phyloP scores from a whole-genome alignment of 345 rosid species.

The Arabidopsis arenosa region DNA sequence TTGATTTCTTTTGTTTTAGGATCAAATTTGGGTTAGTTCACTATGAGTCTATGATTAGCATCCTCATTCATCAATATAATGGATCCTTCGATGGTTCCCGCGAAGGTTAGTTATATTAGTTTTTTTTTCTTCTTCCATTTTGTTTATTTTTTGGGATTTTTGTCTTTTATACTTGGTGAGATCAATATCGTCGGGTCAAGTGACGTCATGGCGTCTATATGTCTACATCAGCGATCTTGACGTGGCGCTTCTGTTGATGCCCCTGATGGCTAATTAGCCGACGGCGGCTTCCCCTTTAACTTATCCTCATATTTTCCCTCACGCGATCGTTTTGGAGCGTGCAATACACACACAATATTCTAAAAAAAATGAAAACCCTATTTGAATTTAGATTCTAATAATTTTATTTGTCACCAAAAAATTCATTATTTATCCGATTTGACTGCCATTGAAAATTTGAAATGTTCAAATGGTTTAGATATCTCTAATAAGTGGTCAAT shows the following conservation, averaged over 20 bases:
- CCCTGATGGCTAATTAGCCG: constrained; percentile 30
- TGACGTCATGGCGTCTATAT: constrained; percentile 45
- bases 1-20: neutral
- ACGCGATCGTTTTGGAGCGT: constrained; percentile 32
- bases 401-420: no score
- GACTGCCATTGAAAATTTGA: no score
- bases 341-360: neutral
- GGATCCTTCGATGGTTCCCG: constrained; percentile 8
- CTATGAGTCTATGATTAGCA: neutral
- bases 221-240: constrained; percentile 33
- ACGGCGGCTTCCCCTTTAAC: constrained; percentile 40
- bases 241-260: constrained; percentile 32
- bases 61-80: neutral
- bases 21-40: neutral
- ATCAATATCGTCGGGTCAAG: constrained; percentile 35
- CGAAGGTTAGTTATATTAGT: neutral
- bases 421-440: no score
- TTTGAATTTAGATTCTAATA: neutral
- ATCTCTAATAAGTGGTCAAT: no score
- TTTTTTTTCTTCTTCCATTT: neutral
- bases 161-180: constrained; percentile 20
- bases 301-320: neutral
- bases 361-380: no score
- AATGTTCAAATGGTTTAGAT: no score
- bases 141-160: neutral